Percentiles rank a stretch among this genome's conserved stretches.
Conservation (phyloP, 1,284 basidiomycete genomes). For the Blastosporella zonata region DNA sequence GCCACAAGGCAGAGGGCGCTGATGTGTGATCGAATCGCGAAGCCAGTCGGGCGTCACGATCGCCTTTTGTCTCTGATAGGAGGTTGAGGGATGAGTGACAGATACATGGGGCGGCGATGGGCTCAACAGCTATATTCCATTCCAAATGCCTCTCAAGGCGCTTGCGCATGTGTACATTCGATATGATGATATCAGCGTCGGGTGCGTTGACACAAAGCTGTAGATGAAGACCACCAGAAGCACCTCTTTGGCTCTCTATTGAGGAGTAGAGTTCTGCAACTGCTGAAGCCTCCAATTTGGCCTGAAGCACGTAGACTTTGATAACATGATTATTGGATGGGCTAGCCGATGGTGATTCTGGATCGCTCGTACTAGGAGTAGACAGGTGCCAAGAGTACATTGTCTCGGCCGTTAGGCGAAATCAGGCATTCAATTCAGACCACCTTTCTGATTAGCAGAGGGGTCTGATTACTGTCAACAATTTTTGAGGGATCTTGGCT, state of each 20-base stretch:
- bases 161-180: constrained; percentile 59
- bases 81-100: background rate
- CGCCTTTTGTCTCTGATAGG: constrained; percentile 53
- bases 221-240: constrained; percentile 24
- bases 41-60: constrained; percentile 72
- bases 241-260: constrained; percentile 37
- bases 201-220: constrained; percentile 38
- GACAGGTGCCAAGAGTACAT: background rate
- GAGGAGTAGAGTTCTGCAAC: constrained; percentile 47
- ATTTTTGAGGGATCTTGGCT: background rate
- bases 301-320: constrained; percentile 55
- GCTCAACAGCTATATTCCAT: constrained; percentile 61
- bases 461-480: background rate
- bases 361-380: background rate
- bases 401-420: background rate
- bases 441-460: background rate
- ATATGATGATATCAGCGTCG: constrained; percentile 66
- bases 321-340: constrained; percentile 14
- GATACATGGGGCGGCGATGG: background rate
- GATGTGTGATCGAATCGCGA: constrained; percentile 45
- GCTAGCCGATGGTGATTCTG: constrained; percentile 1
- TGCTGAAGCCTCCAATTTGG: constrained; percentile 47
- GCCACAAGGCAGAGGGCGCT: constrained; percentile 44
- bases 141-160: constrained; percentile 66
- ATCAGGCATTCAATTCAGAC: no score